Evolutionary conservation across 768 basidiomycete genomes (phyloP).

Genomic region (Paxillus ammoniavirescens): DNA sequence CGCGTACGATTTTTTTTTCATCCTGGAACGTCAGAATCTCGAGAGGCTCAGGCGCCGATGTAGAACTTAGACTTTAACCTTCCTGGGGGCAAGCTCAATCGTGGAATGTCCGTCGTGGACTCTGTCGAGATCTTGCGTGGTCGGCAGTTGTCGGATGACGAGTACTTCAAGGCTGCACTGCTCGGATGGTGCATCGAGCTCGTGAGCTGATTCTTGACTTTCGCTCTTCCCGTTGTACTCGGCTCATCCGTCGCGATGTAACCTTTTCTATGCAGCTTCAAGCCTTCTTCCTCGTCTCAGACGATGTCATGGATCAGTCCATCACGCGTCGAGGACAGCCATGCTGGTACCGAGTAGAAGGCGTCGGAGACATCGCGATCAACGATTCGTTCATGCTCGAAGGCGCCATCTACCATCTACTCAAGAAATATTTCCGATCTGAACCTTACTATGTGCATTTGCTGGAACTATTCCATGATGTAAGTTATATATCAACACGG

Average conservation of each 20-base stretch:
- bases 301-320: constrained; percentile 97
- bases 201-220: constrained; percentile 46
- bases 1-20: constrained; percentile 52
- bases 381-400: constrained; percentile 98
- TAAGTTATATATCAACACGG: constrained; percentile 24
- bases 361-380: constrained; percentile 76
- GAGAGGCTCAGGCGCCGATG: background rate
- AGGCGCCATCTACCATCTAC: constrained; percentile 85
- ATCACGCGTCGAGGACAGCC: constrained; percentile 93
- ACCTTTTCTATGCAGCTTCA: constrained; percentile 62
- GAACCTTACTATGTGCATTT: constrained; percentile 86
- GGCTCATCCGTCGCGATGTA: background rate
- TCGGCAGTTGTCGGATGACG: constrained; percentile 65
- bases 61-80: constrained; percentile 92
- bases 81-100: constrained; percentile 95
- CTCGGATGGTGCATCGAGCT: constrained; percentile 97
- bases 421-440: constrained; percentile 81
- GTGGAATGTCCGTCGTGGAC: constrained; percentile 95
- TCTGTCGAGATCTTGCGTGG: constrained; percentile 87
- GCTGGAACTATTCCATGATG: constrained; percentile 89
- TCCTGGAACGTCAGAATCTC: background rate
- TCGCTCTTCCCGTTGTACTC: background rate
- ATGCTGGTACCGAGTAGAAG: constrained; percentile 82
- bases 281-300: constrained; percentile 95
- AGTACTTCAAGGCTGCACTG: constrained; percentile 85